Evolutionary conservation across 257 asterid species (phyloP), one percentile per base, ranked within the genome.

Genomic region (Primulina tabacum): DNA sequence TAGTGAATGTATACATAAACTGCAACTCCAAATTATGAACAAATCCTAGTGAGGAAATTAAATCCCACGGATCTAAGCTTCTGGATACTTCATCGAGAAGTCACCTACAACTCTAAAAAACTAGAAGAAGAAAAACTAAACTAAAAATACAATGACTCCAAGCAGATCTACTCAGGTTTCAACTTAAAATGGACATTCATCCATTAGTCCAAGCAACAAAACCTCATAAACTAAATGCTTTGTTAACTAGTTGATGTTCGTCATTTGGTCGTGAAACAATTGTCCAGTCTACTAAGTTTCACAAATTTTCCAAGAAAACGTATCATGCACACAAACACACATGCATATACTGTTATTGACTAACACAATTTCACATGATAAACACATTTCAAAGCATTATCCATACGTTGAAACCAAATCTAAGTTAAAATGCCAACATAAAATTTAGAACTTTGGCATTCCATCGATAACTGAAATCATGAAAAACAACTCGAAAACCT

Each of bases 401-500:
- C 28, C 50, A 65, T 12, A 4, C 24, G 28, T 14, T 5, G 8
- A 29, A 11, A 12, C 56, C 34, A 57, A 32, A 69, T 64, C 68
- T 58, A 61, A 58, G 55, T n/a, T 4, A 5, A 56, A 40, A 53
- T 38, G 40, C 20, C 62, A 28, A 56, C 17, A 50, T 20, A 52
- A 26, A 35, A 64, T 62, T 24, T 5, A 61, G 34, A 70, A 17
- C 55, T 26, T 35, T 11, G 40, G 11, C 68, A 20, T 34, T 7
- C 24, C 65, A 26, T 70, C 72, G 65, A 63, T 9, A 47, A 32
- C 64, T 17, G 65, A 33, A 63, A 28, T 18, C 20, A 68, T 38
- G 40, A 56, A 18, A 66, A 47, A 40, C 53, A 61, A 53, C 63
- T 56, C 37, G 9, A 70, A 68, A 72, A 69, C 72, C 83, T 63